Conservation (phyloP, 2,329 filamentous ascomycete genomes). For the Leptosphaerulina australis region DNA sequence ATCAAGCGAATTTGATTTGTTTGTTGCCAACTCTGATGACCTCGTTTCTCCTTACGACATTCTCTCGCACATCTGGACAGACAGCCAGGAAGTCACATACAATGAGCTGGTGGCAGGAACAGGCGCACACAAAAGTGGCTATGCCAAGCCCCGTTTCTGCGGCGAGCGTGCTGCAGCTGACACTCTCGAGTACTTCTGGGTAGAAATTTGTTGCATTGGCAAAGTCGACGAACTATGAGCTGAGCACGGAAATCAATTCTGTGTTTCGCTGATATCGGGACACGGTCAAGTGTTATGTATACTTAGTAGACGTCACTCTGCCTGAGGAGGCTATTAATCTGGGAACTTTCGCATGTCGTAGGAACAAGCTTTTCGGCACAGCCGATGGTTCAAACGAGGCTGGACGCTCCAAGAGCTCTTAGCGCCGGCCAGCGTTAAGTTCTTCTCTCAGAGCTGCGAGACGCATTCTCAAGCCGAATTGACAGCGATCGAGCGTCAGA, state of each 20-base stretch:
- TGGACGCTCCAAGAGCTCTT: conserved; percentile 23
- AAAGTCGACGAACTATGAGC: too few species aligned
- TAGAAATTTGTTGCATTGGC: too few species aligned
- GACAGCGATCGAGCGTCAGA: background rate
- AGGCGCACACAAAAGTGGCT: conserved; percentile 20
- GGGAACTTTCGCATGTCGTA: conserved; percentile 12
- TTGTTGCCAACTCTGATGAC: too few species aligned
- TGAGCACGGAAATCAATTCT: too few species aligned
- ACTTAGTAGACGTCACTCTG: conserved; percentile 20
- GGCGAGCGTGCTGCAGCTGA: too few species aligned
- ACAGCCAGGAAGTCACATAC: conserved; percentile 26
- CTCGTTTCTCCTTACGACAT: conserved; percentile 18
- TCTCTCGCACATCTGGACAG: conserved; percentile 28
- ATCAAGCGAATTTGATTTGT: too few species aligned
- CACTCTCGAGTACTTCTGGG: too few species aligned
- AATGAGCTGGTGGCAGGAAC: conserved; percentile 21
- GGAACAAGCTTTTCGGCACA: conserved; percentile 1
- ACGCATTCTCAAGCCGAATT: conserved; percentile 1
- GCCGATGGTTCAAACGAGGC: conserved; percentile 20
- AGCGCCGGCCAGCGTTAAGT: background rate
- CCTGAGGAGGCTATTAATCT: conserved; percentile 11
- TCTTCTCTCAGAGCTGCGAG: background rate
- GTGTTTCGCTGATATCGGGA: conserved; percentile 13
- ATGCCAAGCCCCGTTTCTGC: conserved; percentile 19
- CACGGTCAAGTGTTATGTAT: conserved; percentile 18